Conservation (phyloP, 495 filamentous ascomycete species). For the Lophiostoma macrostomum region DNA sequence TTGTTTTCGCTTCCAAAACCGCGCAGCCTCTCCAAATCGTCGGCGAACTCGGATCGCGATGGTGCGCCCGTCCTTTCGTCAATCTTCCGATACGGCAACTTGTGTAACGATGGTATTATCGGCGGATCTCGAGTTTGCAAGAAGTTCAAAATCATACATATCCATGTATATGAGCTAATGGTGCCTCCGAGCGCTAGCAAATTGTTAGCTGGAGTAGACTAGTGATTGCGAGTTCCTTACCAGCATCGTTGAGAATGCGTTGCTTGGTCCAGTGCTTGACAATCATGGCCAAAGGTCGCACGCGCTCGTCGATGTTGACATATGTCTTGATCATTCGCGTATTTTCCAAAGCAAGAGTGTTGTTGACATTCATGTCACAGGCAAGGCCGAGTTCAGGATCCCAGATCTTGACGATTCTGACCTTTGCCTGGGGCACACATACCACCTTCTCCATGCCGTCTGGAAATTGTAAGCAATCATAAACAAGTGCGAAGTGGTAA, state of each 20-base stretch:
- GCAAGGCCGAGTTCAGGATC: constrained; percentile 86
- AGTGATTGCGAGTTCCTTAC: constrained; percentile 50
- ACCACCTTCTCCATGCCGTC: constrained; percentile 96
- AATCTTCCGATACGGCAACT: constrained; percentile 62
- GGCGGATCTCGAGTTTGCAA: constrained; percentile 86
- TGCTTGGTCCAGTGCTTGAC: constrained; percentile 95
- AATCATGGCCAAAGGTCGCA: constrained; percentile 90
- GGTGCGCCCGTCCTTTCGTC: constrained; percentile 56
- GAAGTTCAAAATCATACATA: constrained; percentile 96
- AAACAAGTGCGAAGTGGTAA: constrained; percentile 4
- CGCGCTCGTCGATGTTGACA: constrained; percentile 86
- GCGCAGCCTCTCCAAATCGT: constrained; percentile 69
- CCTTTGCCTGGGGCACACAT: constrained; percentile 89
- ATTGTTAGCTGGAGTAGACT: not conserved
- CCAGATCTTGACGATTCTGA: constrained; percentile 98
- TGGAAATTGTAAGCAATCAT: constrained; percentile 42
- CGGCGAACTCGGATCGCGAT: constrained; percentile 68
- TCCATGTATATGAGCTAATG: constrained; percentile 99
- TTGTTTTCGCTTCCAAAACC: constrained; percentile 78
- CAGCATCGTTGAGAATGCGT: constrained; percentile 91
- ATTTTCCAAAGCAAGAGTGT: constrained; percentile 88
- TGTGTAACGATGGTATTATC: constrained; percentile 82
- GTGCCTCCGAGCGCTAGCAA: constrained; percentile 80
- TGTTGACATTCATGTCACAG: constrained; percentile 99
- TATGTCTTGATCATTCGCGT: constrained; percentile 98